Percentiles rank a stretch among this genome's conserved stretches.
Conservation (phyloP, 352 stramenopile species). For the Globisporangium takayamanum region DNA sequence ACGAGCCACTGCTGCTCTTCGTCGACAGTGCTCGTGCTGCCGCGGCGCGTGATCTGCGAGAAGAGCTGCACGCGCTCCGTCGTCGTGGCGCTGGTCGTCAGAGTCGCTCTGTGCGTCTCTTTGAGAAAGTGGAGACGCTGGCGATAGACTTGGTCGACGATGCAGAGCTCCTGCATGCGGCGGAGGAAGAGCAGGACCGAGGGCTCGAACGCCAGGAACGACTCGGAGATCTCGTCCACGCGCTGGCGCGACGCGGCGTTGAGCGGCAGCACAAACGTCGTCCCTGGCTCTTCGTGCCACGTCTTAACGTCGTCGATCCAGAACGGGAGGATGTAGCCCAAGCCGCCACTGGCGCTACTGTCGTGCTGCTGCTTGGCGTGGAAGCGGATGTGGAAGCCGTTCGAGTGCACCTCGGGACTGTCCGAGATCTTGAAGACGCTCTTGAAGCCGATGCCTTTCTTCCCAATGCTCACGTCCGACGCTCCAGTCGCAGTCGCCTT, state of each 20-base stretch:
- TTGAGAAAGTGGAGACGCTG: conserved; percentile 40
- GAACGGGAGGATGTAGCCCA: conserved; percentile 78
- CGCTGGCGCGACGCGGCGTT: conserved; percentile 39
- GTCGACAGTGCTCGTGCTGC: conserved; percentile 7
- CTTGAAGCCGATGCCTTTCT: conserved; percentile 90
- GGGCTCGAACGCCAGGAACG: conserved; percentile 61
- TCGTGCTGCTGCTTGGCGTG: conserved; percentile 31
- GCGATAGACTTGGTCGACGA: conserved; percentile 35
- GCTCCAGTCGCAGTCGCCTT: conserved; percentile 27
- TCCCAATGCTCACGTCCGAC: conserved; percentile 65
- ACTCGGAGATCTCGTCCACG: conserved; percentile 49
- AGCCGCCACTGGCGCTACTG: conserved; percentile 24
- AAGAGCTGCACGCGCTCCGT: conserved; percentile 31
- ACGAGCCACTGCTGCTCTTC: conserved; percentile 57
- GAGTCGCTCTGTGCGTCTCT: conserved; percentile 11
- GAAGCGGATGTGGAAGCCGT: conserved; percentile 83
- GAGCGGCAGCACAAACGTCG: conserved; percentile 73
- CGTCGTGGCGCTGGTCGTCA: not conserved
- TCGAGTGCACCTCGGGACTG: conserved; percentile 79
- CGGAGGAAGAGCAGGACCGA: conserved; percentile 78
- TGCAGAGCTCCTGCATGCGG: conserved; percentile 54
- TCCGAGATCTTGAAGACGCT: conserved; percentile 89
- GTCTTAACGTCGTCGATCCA: conserved; percentile 49
- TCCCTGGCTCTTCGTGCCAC: conserved; percentile 42
- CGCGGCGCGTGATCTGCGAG: conserved; percentile 19